Conservation (phyloP, 441 rosid genomes). For the Geranium incanum region DNA sequence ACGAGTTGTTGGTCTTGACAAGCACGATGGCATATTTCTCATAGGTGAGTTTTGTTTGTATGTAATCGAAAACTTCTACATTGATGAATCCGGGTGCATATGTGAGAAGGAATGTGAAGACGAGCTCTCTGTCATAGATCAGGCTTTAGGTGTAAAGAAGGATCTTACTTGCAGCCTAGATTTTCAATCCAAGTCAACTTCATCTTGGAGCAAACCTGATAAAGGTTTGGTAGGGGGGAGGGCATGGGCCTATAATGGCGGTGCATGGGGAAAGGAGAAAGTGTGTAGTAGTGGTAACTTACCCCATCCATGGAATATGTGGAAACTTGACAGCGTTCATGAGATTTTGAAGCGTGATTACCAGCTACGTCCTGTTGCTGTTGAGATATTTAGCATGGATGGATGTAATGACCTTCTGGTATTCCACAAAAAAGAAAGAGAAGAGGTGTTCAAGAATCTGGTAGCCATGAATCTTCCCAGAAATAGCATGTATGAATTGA, state of each 20-base stretch:
- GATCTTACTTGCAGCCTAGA: conserved; percentile 66
- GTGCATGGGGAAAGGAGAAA: conserved; percentile 99
- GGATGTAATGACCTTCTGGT: conserved; percentile 98
- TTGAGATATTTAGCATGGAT: conserved; percentile 99
- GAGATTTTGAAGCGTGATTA: conserved; percentile 99
- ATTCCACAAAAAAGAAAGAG: conserved; percentile 98
- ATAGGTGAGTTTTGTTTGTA: conserved; percentile 91
- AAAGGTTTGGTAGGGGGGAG: conserved; percentile 81
- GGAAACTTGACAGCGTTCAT: conserved; percentile 96
- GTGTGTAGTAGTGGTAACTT: conserved; percentile 65
- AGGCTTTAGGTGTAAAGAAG: conserved; percentile 98
- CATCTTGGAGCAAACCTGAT: conserved; percentile 57
- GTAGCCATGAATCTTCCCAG: conserved; percentile 97
- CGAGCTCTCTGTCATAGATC: conserved; percentile 98
- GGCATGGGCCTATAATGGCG: conserved; percentile 99
- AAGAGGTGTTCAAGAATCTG: conserved; percentile 95
- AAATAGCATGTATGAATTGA: conserved; percentile 77
- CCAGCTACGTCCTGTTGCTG: conserved; percentile 99
- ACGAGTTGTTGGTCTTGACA: conserved; percentile 96
- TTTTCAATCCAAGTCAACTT: conserved; percentile 84
- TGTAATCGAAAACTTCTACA: conserved; percentile 91
- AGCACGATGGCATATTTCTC: conserved; percentile 97
- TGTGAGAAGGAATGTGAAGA: conserved; percentile 98
- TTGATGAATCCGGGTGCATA: conserved; percentile 76
- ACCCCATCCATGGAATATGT: conserved; percentile 98